Evolutionary conservation across 768 basidiomycete genomes (phyloP).

Genomic region (Serendipita sp.): DNA sequence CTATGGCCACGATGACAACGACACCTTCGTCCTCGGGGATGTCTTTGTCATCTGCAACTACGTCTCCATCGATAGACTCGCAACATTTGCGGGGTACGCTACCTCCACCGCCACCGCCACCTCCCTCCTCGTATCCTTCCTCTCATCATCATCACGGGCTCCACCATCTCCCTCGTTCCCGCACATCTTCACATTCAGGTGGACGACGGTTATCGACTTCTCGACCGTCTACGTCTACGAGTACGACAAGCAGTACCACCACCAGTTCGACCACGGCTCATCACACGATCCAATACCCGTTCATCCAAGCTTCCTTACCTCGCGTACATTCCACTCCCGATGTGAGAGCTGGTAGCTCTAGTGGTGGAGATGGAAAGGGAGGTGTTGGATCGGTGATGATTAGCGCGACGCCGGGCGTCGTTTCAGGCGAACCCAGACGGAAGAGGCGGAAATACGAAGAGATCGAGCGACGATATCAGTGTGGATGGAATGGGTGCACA

Average conservation of each 20-base stretch:
- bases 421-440: background rate
- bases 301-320: background rate
- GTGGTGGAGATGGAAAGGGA: background rate
- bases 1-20: background rate
- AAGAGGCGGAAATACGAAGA: constrained; percentile 10
- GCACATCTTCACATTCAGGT: too few species aligned
- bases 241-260: background rate
- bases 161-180: too few species aligned
- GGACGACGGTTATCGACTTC: too few species aligned
- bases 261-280: background rate
- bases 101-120: too few species aligned
- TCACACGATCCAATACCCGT: background rate
- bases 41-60: too few species aligned
- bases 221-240: too few species aligned
- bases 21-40: too few species aligned
- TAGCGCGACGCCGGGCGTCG: background rate
- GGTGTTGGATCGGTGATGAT: background rate
- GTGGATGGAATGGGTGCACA: constrained; percentile 26
- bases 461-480: constrained; percentile 10
- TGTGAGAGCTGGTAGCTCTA: too few species aligned
- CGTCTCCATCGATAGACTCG: too few species aligned
- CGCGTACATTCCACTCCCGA: background rate
- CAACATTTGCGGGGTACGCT: too few species aligned
- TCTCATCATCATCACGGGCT: too few species aligned
- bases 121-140: too few species aligned